These are phyloP conservation scores for Debaryomycetaceae sp. DNA, from an alignment of 1,139 yeast genomes.

Conservation along the genomic window DNA sequence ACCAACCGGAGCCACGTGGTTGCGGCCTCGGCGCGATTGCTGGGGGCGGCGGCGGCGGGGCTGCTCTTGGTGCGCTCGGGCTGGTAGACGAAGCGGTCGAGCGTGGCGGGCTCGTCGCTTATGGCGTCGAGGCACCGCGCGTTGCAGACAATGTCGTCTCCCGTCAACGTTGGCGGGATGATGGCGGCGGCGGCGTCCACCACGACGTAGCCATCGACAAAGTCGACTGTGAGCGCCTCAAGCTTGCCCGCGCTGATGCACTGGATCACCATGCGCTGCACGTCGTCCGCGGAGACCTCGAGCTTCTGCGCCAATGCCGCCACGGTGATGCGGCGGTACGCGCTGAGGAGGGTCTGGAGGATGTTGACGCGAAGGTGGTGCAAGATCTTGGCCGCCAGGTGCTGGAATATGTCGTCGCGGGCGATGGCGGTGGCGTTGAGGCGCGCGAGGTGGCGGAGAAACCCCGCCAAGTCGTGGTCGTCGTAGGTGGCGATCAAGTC, in stretches of 20 bases:
- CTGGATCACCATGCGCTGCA: conserved; percentile 34
- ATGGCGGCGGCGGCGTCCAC: conserved; percentile 10
- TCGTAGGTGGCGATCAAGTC: conserved; percentile 29
- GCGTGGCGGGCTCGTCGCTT: conserved; percentile 8
- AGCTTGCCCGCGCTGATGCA: conserved; percentile 45
- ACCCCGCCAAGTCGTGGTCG: conserved; percentile 22
- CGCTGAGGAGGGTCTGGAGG: conserved; percentile 24
- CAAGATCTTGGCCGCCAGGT: conserved; percentile 24
- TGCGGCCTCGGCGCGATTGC: conserved; percentile 17
- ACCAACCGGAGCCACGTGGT: conserved; percentile 27
- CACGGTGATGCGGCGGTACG: conserved; percentile 26
- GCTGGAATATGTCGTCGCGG: conserved; percentile 27
- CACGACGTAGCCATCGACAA: conserved; percentile 26
- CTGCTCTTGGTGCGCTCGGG: no score
- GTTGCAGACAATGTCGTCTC: conserved; percentile 23
- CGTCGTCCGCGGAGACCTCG: conserved; percentile 20
- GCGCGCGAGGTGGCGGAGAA: conserved; percentile 13
- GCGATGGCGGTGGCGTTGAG: conserved; percentile 18
- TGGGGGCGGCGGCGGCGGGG: conserved; percentile 13
- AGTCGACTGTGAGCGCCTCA: conserved; percentile 41
- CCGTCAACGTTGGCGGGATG: conserved; percentile 17
- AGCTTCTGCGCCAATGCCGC: conserved; percentile 21
- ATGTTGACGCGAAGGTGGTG: conserved; percentile 29
- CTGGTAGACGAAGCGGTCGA: conserved; percentile 15
- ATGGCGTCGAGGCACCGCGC: conserved; percentile 20